A percentile compares a stretch with the other conserved stretches of the same genome.
phyloP scores from a whole-genome alignment of 345 rosid genomes.

The Rhodomyrtus tomentosa region DNA sequence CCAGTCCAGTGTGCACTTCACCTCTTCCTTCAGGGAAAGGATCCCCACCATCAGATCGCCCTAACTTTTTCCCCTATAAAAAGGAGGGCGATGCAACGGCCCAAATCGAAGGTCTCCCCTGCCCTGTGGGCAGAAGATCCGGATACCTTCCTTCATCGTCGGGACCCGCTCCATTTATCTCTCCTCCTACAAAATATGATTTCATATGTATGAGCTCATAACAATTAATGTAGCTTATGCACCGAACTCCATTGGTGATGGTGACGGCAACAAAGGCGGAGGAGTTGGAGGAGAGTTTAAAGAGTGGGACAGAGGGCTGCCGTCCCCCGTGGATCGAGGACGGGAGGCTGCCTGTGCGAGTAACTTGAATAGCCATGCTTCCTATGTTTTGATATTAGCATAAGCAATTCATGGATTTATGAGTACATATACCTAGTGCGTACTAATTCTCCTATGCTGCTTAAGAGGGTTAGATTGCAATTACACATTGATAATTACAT shows the following conservation, averaged over 20 bases:
- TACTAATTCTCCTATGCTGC: too few species aligned
- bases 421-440: too few species aligned
- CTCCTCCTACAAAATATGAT: not conserved
- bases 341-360: not conserved
- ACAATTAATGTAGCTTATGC: not conserved
- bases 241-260: too few species aligned
- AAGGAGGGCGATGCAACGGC: too few species aligned
- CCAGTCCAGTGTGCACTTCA: not conserved
- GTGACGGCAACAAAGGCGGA: not conserved
- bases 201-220: not conserved
- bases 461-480: too few species aligned
- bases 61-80: too few species aligned
- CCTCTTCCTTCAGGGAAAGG: constrained; percentile 4
- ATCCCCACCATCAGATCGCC: too few species aligned
- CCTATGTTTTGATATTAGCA: not conserved
- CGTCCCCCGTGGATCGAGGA: not conserved
- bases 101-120: too few species aligned
- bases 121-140: too few species aligned
- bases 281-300: not conserved
- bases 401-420: not conserved
- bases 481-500: too few species aligned
- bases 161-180: not conserved
- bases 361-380: not conserved
- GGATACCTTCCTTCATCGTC: too few species aligned
- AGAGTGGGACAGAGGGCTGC: not conserved